Conservation (phyloP, 2,329 filamentous ascomycete genomes). For the Trichothecium sympodiale region DNA sequence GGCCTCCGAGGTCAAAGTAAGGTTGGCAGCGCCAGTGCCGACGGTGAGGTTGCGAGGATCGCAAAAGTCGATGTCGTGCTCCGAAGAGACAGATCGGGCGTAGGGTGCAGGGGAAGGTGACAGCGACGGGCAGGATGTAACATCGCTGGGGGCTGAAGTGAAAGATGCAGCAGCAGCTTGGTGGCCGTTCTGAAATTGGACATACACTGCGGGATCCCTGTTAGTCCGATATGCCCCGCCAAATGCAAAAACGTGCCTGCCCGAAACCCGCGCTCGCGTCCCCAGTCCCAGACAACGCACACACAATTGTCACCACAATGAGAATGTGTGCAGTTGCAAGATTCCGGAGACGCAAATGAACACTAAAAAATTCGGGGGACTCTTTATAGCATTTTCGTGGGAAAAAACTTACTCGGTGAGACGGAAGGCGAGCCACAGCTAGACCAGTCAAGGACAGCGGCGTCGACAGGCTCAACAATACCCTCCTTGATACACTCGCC, state of each 20-base stretch:
- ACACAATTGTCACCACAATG: no score
- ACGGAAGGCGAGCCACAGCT: slow-evolving; percentile 71
- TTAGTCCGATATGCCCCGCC: slow-evolving; percentile 23
- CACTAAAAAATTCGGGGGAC: not conserved
- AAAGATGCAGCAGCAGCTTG: slow-evolving; percentile 48
- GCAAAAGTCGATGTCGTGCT: slow-evolving; percentile 74
- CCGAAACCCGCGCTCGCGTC: not conserved
- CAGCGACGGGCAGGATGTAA: slow-evolving; percentile 70
- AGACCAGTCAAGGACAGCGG: slow-evolving; percentile 67
- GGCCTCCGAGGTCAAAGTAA: slow-evolving; percentile 48
- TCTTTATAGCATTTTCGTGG: not conserved
- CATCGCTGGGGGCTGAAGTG: slow-evolving; percentile 51
- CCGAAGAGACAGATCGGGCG: slow-evolving; percentile 55
- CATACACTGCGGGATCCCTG: slow-evolving; percentile 31
- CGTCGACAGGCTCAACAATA: slow-evolving; percentile 57
- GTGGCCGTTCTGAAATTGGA: slow-evolving; percentile 33
- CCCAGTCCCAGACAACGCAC: not conserved
- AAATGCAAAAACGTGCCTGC: slow-evolving; percentile 1
- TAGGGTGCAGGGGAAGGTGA: slow-evolving; percentile 80
- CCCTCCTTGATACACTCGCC: slow-evolving; percentile 56
- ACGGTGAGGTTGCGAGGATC: slow-evolving; percentile 86
- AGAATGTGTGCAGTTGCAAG: no score
- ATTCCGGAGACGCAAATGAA: not conserved
- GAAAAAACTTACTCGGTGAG: slow-evolving; percentile 67
- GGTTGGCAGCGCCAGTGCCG: slow-evolving; percentile 34